Percentiles rank a stretch among this genome's conserved stretches.
Evolutionary conservation across 2,329 filamentous ascomycete species (phyloP).

Genomic region (Pestalotiopsis sp.): DNA sequence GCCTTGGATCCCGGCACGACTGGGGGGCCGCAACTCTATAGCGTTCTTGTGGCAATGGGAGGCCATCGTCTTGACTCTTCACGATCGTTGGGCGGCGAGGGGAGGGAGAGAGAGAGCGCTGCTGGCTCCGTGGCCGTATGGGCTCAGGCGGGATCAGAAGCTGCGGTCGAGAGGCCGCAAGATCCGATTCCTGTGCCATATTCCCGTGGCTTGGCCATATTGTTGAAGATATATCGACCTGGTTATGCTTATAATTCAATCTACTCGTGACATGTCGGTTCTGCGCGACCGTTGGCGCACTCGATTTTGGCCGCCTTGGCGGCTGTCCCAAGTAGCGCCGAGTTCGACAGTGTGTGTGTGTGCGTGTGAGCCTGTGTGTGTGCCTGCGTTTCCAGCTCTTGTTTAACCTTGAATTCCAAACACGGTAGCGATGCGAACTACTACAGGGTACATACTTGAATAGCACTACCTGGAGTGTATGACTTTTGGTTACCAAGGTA

Average conservation of each 20-base stretch:
- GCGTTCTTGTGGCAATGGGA: no score
- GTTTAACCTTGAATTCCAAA: no score
- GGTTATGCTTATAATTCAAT: neutral
- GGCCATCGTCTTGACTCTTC: no score
- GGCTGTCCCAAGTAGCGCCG: neutral
- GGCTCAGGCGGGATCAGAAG: neutral
- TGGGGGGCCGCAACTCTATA: neutral
- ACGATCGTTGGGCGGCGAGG: no score
- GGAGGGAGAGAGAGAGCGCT: no score
- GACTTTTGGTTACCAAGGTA: neutral
- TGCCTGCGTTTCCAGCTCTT: neutral
- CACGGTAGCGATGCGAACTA: neutral
- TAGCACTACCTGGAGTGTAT: neutral
- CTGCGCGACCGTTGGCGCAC: slow-evolving; percentile 7
- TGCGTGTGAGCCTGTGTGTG: neutral
- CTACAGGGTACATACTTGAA: neutral
- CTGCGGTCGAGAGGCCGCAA: neutral
- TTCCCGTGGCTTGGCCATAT: neutral
- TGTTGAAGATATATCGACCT: neutral
- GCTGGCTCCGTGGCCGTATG: neutral
- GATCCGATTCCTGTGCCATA: neutral
- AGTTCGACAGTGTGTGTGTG: neutral
- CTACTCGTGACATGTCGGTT: neutral
- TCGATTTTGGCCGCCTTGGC: slow-evolving; percentile 3
- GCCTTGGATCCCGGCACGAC: neutral